A percentile compares a stretch with the other conserved stretches of the same genome.
phyloP scores from a whole-genome alignment of 768 basidiomycete species.

The Serendipita vermifera region DNA sequence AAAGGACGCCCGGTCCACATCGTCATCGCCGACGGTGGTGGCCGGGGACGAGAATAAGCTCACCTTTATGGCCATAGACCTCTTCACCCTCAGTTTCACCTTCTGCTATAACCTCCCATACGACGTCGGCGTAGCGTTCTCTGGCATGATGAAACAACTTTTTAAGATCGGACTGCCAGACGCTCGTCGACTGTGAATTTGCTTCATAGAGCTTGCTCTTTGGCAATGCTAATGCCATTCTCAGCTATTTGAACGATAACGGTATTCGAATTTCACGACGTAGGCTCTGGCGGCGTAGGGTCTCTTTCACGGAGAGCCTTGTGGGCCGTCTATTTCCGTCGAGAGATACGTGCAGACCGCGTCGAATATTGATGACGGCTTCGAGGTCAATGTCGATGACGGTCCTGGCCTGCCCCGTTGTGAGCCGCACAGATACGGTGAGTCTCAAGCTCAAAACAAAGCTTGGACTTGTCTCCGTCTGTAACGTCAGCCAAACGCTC shows the following conservation, averaged over 20 bases:
- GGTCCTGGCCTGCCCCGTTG: background rate
- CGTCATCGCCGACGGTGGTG: background rate
- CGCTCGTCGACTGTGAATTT: slow-evolving; percentile 47
- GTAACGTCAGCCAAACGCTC: background rate
- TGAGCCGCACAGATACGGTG: background rate
- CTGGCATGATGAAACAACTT: slow-evolving; percentile 69
- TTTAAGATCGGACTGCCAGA: slow-evolving; percentile 75
- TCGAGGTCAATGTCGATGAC: too few species aligned
- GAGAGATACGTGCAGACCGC: too few species aligned
- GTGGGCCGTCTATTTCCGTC: too few species aligned
- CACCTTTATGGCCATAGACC: slow-evolving; percentile 95
- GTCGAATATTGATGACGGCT: too few species aligned
- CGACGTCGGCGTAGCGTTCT: slow-evolving; percentile 90
- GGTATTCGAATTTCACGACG: too few species aligned
- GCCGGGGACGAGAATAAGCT: slow-evolving; percentile 18
- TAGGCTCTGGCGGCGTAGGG: too few species aligned
- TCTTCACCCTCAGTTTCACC: slow-evolving; percentile 41
- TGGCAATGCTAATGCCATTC: slow-evolving; percentile 9
- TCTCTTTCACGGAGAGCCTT: too few species aligned
- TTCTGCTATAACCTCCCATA: slow-evolving; percentile 54
- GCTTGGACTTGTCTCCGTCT: background rate
- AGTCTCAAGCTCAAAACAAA: slow-evolving; percentile 6
- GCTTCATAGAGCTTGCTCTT: slow-evolving; percentile 46
- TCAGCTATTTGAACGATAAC: too few species aligned
- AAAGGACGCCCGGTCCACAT: too few species aligned